These are phyloP conservation scores for Hordeum marinum DNA, from an alignment of 176 grass and related monocot species.

Conservation along the genomic window DNA sequence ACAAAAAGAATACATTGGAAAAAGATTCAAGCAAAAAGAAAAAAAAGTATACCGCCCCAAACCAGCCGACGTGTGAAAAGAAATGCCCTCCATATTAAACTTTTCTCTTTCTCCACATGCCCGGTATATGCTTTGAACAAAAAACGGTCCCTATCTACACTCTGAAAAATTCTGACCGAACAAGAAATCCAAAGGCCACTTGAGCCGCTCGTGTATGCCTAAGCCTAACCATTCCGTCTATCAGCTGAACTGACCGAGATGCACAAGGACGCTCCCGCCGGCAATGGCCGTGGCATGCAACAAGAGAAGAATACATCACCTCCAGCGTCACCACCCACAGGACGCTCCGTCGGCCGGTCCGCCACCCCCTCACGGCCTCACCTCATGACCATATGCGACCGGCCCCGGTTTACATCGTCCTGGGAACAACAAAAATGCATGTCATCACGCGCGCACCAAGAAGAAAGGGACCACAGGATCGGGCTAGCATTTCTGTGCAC, in stretches of 20 bases:
- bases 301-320: not conserved
- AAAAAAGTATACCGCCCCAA: too few species aligned
- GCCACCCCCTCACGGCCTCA: not conserved
- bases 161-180: not conserved
- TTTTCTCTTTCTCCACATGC: too few species aligned
- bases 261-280: not conserved
- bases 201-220: not conserved
- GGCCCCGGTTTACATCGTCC: too few species aligned
- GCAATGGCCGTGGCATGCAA: not conserved
- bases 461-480: not conserved
- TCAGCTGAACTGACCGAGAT: not conserved
- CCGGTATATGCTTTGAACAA: too few species aligned
- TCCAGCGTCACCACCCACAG: not conserved
- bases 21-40: too few species aligned
- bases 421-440: too few species aligned
- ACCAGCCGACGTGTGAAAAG: too few species aligned
- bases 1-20: too few species aligned
- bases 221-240: not conserved
- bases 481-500: not conserved
- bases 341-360: constrained; percentile 6
- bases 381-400: too few species aligned
- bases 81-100: too few species aligned
- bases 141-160: not conserved
- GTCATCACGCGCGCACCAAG: too few species aligned
- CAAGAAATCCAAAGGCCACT: not conserved